phyloP scores from a whole-genome alignment of 345 rosid species.

The Boechera stricta region DNA sequence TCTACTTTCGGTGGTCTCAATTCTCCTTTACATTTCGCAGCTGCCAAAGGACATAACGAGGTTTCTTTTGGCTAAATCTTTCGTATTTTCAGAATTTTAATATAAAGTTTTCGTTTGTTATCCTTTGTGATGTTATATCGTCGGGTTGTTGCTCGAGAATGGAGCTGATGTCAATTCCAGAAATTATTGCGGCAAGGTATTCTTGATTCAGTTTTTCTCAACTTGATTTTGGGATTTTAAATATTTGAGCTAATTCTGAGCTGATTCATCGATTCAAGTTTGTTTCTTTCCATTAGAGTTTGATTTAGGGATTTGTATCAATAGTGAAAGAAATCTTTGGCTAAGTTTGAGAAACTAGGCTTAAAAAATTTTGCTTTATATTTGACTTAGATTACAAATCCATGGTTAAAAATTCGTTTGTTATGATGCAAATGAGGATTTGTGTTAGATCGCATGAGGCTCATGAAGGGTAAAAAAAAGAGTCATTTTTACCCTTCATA shows the following conservation, averaged over 20 bases:
- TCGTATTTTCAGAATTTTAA: background rate
- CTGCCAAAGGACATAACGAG: slow-evolving; percentile 99
- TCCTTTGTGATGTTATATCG: slow-evolving; percentile 56
- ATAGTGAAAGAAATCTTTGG: slow-evolving; percentile 1
- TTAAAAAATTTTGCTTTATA: background rate
- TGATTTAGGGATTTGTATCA: background rate
- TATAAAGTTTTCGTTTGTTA: background rate
- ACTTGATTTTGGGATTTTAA: background rate
- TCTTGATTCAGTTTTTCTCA: slow-evolving; percentile 7
- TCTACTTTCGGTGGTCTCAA: slow-evolving; percentile 98
- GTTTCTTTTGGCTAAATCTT: slow-evolving; percentile 37
- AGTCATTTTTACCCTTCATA: background rate
- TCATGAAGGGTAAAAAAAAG: too few relatives aligned
- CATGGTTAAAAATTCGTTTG: background rate
- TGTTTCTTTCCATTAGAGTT: background rate
- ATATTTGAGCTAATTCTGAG: slow-evolving; percentile 3
- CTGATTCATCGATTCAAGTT: slow-evolving; percentile 11
- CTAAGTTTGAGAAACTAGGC: slow-evolving; percentile 5
- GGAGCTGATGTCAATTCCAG: slow-evolving; percentile 98
- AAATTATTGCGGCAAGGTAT: slow-evolving; percentile 97
- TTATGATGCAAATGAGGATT: too few relatives aligned
- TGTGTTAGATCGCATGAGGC: too few relatives aligned
- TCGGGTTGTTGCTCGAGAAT: slow-evolving; percentile 77
- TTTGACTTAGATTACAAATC: background rate
- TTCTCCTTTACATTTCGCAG: slow-evolving; percentile 98